phyloP scores from a whole-genome alignment of 805 yeast species.

The Saturnispora serradocipensis region DNA sequence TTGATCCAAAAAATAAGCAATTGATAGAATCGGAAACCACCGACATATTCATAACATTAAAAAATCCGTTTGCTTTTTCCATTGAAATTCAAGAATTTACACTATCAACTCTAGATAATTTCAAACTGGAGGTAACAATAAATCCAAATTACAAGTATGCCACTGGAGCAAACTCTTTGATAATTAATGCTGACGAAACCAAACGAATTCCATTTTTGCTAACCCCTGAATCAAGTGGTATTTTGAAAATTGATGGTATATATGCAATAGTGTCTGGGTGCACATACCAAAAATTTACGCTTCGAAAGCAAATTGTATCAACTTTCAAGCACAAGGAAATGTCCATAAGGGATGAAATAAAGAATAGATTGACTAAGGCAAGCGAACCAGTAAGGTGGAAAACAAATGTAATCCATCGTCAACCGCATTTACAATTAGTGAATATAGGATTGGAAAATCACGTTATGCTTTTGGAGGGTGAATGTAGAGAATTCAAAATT shows the following conservation, averaged over 20 bases:
- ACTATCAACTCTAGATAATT: conserved; percentile 25
- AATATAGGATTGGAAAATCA: conserved; percentile 48
- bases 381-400: conserved; percentile 25
- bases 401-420: conserved; percentile 27
- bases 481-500: conserved; percentile 41
- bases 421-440: conserved; percentile 52
- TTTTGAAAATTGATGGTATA: conserved; percentile 41
- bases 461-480: conserved; percentile 74
- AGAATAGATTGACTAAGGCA: not conserved
- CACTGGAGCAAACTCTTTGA: conserved; percentile 22
- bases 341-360: conserved; percentile 5
- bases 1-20: conserved; percentile 11
- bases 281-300: conserved; percentile 32
- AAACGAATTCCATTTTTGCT: conserved; percentile 35
- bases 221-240: conserved; percentile 42
- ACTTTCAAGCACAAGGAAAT: conserved; percentile 7
- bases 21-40: conserved; percentile 56
- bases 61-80: conserved; percentile 76
- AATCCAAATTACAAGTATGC: conserved; percentile 1
- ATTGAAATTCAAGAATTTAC: conserved; percentile 46
- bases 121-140: conserved; percentile 17
- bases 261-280: conserved; percentile 44
- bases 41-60: conserved; percentile 48
- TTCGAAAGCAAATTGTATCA: not conserved
- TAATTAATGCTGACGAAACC: conserved; percentile 31